Base-by-base conservation (phyloP, 2,329 filamentous ascomycete species). In the Coniochaeta sp. region DNA sequence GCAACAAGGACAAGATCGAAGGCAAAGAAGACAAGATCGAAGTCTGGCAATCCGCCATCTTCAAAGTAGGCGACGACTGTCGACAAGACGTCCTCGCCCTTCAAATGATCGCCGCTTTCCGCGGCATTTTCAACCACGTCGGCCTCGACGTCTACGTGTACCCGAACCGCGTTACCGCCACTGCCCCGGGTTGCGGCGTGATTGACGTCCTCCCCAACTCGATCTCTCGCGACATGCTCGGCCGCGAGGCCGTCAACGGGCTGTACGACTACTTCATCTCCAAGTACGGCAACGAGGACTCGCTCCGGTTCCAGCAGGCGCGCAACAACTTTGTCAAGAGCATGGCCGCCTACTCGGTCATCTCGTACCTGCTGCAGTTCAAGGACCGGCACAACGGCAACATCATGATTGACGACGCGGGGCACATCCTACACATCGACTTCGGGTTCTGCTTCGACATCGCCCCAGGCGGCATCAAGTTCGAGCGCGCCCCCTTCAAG, bases 371-470 rank as follows among this genome's bases (percentile, higher is more conserved):
- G 13, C 75, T 99, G 32, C 95, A 99, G 64, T 97, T 99, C 84
- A 99, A 99, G 70, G 94, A 99, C 67, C 86, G 94, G 3, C 94
- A 99, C 73, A 99, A 99, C 68, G 94, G 94, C 56, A 99, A 99
- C 75, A 99, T 99, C 75, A 99, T 99, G 95, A 85, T 99, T 57
- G 92, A 99, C 67, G 92, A 96, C 63, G 89, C 87, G 0, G 94
- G 95, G 4, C 94, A 99, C 70, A 96, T 99, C 63, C 81, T 99
- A 51, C 94, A 99, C 73, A 97, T 99, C 60, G 94, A 99, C 68
- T 99, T 99, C 64, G 94, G 94, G 9, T 99, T 99, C 79, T 97
- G 92, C 73, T 99, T 99, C 71, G 95, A 99, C 65, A 97, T 99
- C 60, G 94, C 91, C 1, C 94, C 94, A 0, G 94, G 94, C 47